phyloP scores from a whole-genome alignment of 2,329 filamentous ascomycete species.

The Xylariales sp. region DNA sequence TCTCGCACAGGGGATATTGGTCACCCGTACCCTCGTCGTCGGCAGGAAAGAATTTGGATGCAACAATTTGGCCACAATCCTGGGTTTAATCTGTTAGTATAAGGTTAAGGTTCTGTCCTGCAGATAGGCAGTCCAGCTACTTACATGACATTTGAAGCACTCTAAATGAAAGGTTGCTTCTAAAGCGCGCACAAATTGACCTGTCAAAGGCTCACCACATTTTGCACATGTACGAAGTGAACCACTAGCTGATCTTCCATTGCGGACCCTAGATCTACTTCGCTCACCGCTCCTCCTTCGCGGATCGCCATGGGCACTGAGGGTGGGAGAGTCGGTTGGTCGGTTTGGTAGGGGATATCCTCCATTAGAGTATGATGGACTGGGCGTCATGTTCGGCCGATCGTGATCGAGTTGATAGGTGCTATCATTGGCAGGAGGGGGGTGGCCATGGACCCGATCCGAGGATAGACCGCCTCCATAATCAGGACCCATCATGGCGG shows the following conservation, averaged over 20 bases:
- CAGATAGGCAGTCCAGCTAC: constrained; percentile 50
- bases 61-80: constrained; percentile 97
- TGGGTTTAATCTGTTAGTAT: constrained; percentile 54
- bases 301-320: constrained; percentile 56
- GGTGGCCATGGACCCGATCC: constrained; percentile 50
- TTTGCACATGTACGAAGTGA: constrained; percentile 81
- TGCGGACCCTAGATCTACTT: constrained; percentile 66
- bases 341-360: constrained; percentile 46
- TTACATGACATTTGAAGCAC: constrained; percentile 96
- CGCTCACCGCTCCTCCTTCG: constrained; percentile 67
- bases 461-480: constrained; percentile 51
- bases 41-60: constrained; percentile 98
- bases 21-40: constrained; percentile 86
- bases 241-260: constrained; percentile 67
- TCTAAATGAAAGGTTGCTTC: constrained; percentile 96
- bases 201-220: constrained; percentile 86
- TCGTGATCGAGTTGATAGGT: constrained; percentile 50
- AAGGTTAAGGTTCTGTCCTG: constrained; percentile 9
- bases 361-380: constrained; percentile 49
- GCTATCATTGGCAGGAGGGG: constrained; percentile 44
- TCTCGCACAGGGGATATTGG: constrained; percentile 97
- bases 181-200: constrained; percentile 94
- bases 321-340: constrained; percentile 53
- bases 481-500: constrained; percentile 51
- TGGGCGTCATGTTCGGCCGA: constrained; percentile 50